phyloP scores from a whole-genome alignment of 139 green algal species.

The Chlamydomonas sp. region DNA sequence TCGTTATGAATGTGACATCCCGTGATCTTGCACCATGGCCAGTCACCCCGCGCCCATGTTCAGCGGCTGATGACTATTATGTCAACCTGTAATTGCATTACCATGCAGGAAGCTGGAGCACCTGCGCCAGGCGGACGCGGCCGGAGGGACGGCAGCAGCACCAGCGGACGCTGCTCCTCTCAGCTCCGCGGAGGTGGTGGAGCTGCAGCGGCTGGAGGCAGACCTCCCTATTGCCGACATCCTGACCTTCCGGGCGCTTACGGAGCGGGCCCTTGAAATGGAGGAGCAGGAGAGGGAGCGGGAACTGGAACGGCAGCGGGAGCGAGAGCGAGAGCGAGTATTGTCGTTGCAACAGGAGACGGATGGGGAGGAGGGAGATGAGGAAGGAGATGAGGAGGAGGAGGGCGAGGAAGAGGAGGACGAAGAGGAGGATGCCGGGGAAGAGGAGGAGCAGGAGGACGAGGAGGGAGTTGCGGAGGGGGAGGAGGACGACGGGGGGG shows the following conservation, averaged over 20 bases:
- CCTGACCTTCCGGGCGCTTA: constrained; percentile 55
- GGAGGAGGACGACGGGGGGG: too few relatives aligned
- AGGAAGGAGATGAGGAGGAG: too few relatives aligned
- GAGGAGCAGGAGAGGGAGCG: constrained; percentile 23
- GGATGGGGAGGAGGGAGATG: neutral
- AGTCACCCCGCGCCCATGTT: neutral
- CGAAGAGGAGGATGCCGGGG: too few relatives aligned
- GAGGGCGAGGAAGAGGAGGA: too few relatives aligned
- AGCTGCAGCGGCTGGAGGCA: constrained; percentile 54
- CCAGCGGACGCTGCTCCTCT: neutral
- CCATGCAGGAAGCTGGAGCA: constrained; percentile 48
- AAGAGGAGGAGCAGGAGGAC: too few relatives aligned
- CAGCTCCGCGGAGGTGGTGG: constrained; percentile 10
- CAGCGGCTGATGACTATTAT: neutral
- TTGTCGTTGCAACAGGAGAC: neutral
- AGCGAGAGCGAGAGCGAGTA: neutral
- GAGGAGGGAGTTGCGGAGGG: too few relatives aligned
- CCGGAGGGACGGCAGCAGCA: neutral
- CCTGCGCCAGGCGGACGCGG: constrained; percentile 10
- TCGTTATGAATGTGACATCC: too few relatives aligned
- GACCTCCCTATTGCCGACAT: constrained; percentile 56
- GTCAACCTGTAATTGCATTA: constrained; percentile 46
- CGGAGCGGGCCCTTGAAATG: constrained; percentile 43
- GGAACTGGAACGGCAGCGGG: neutral
- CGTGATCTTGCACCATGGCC: too few relatives aligned